These are phyloP conservation scores for Cystobasidium ongulense DNA, from an alignment of 768 basidiomycete genomes.

Conservation along the genomic window DNA sequence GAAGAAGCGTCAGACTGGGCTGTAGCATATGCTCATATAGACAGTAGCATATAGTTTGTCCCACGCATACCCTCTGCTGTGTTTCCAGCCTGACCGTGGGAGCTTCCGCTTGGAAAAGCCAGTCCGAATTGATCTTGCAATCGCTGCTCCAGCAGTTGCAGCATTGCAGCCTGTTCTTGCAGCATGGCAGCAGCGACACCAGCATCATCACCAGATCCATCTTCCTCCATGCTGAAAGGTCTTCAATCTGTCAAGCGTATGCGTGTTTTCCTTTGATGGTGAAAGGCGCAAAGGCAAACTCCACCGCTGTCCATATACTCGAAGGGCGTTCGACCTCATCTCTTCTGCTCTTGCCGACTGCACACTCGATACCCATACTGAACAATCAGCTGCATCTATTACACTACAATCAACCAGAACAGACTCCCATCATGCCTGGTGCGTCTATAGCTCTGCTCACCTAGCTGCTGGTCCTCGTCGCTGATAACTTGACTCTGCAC, in stretches of 20 bases:
- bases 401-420: background rate
- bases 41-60: background rate
- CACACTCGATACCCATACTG: background rate
- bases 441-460: background rate
- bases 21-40: too few species aligned
- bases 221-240: background rate
- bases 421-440: conserved; percentile 1
- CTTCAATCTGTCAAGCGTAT: too few species aligned
- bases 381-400: too few species aligned
- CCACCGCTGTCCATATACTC: too few species aligned
- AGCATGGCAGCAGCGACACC: background rate
- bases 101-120: background rate
- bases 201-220: background rate
- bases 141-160: background rate
- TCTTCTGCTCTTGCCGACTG: background rate
- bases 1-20: too few species aligned
- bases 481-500: background rate
- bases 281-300: too few species aligned
- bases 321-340: too few species aligned
- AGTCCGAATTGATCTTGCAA: background rate
- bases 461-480: background rate
- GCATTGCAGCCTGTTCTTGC: background rate
- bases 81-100: background rate
- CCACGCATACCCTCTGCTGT: background rate
- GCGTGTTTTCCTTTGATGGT: too few species aligned